Evolutionary conservation across 352 stramenopile species (phyloP).

Genomic region (Pythium rishiriense): DNA sequence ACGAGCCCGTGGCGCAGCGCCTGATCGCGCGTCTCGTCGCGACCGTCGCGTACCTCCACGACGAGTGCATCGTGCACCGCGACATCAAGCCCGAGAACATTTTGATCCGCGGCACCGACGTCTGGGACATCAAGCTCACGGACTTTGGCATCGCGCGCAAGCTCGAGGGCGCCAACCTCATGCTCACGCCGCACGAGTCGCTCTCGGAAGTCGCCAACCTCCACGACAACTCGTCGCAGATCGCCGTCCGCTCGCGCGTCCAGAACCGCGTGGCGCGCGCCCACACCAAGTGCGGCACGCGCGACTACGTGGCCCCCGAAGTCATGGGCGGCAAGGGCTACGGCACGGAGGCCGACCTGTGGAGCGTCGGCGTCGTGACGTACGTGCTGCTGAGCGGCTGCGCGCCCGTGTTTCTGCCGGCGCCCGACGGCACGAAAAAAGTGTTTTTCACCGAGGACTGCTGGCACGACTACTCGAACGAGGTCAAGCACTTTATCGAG

Average conservation of each 20-base stretch:
- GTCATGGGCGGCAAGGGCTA: slow-evolving; percentile 92
- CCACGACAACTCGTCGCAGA: slow-evolving; percentile 31
- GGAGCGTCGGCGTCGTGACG: slow-evolving; percentile 91
- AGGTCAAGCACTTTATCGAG: slow-evolving; percentile 74
- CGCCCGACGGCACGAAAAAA: slow-evolving; percentile 60
- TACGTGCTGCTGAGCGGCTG: slow-evolving; percentile 88
- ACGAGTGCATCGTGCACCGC: slow-evolving; percentile 79
- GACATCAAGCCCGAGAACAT: slow-evolving; percentile 90
- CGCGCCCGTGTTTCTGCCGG: slow-evolving; percentile 71
- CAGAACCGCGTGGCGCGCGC: slow-evolving; percentile 70
- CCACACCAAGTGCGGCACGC: slow-evolving; percentile 84
- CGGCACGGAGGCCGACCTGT: slow-evolving; percentile 93
- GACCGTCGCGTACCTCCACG: slow-evolving; percentile 85
- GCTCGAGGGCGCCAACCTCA: slow-evolving; percentile 59
- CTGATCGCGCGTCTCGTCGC: slow-evolving; percentile 74
- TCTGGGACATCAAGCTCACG: slow-evolving; percentile 79
- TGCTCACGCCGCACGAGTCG: slow-evolving; percentile 72
- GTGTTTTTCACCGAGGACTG: slow-evolving; percentile 77
- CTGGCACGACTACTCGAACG: slow-evolving; percentile 56
- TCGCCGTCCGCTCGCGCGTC: slow-evolving; percentile 28
- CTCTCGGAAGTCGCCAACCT: slow-evolving; percentile 65
- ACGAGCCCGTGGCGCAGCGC: slow-evolving; percentile 60
- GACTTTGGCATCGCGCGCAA: slow-evolving; percentile 84
- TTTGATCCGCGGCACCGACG: slow-evolving; percentile 59
- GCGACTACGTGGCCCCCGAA: slow-evolving; percentile 82